Evolutionary conservation across 257 asterid genomes (phyloP), one percentile per base, ranked within the genome.

Genomic region (Datura wrightii): DNA sequence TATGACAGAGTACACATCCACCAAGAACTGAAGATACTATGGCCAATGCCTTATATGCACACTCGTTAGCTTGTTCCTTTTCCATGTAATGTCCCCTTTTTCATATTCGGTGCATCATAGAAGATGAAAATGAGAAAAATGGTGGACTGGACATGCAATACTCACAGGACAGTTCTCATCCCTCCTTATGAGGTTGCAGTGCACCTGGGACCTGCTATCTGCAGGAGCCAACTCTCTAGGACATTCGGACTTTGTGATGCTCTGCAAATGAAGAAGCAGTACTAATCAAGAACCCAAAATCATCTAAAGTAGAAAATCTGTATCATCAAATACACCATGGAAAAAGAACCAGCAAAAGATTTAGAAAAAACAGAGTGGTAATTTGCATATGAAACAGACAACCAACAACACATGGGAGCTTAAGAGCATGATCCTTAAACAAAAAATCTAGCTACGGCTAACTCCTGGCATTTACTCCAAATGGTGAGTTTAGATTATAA

Each of bases 141-240:
- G 46, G 46, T 76, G 62, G 63, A 50, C 46, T 14, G 62, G 31
- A 76, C 31, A 50, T 18, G 66, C 72, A 56, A 87, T 66, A 90
- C 98, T 94, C 90, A 97, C 97, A 31, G 94, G 92, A 86, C 84
- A 88, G 87, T 95, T 85, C 88, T 93, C 98, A 24, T 92, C 98
- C 91, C 97, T 95, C 90, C 93, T 94, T 69, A 89, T 89, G 87
- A 97, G 99, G 86, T 90, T 97, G 85, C 93, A 97, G 85, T 90
- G 92, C 83, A 97, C 95, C 67, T 94, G 87, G 66, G 97, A 87
- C 87, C 93, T 89, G 93, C 91, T 87, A 85, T 91, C 94, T 11
- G 95, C 95, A 69, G 97, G 97, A 86, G 92, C 97, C 90, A 97
- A 92, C 93, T 95, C 99, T 84, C 89, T 92, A 24, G 99, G 99